Percentiles rank a stretch among this genome's conserved stretches.
These are phyloP conservation scores for Cytospora mali DNA, from an alignment of 2,329 filamentous ascomycete genomes.

Conservation along the genomic window DNA sequence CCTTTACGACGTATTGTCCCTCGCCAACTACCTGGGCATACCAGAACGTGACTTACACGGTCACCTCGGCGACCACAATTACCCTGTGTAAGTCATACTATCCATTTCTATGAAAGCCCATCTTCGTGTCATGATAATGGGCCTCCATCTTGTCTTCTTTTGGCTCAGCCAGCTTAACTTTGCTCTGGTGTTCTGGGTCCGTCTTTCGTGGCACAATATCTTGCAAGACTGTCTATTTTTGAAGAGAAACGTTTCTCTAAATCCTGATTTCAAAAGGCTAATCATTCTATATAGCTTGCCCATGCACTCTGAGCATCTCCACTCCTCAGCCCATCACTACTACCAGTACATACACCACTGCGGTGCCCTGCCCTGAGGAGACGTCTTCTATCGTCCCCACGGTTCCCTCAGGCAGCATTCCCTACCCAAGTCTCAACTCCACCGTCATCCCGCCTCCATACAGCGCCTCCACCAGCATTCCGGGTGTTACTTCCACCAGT, in stretches of 20 bases:
- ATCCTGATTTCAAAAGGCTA: slow-evolving; percentile 32
- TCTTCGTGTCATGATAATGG: not conserved
- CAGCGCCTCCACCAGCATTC: slow-evolving; percentile 22
- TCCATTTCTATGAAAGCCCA: not conserved
- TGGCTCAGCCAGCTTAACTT: not conserved
- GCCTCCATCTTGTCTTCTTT: not conserved
- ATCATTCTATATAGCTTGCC: slow-evolving; percentile 46
- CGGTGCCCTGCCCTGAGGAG: slow-evolving; percentile 21
- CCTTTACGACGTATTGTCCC: slow-evolving; percentile 49
- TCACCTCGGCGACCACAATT: slow-evolving; percentile 44
- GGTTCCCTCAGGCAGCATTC: slow-evolving; percentile 19
- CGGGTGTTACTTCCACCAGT: slow-evolving; percentile 12
- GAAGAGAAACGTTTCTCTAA: no score
- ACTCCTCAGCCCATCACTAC: slow-evolving; percentile 37
- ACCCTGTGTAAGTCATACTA: slow-evolving; percentile 47
- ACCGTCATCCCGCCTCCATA: slow-evolving; percentile 23
- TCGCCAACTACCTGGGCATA: slow-evolving; percentile 43
- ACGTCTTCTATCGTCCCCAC: slow-evolving; percentile 25
- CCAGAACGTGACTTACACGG: slow-evolving; percentile 48
- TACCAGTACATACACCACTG: slow-evolving; percentile 31
- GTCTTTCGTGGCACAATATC: no score
- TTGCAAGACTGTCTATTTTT: no score
- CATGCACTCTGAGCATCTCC: slow-evolving; percentile 46
- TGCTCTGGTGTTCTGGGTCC: not conserved
- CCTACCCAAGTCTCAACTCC: slow-evolving; percentile 21